phyloP scores from a whole-genome alignment of 768 basidiomycete species.

The Trichaptum fuscoviolaceum region DNA sequence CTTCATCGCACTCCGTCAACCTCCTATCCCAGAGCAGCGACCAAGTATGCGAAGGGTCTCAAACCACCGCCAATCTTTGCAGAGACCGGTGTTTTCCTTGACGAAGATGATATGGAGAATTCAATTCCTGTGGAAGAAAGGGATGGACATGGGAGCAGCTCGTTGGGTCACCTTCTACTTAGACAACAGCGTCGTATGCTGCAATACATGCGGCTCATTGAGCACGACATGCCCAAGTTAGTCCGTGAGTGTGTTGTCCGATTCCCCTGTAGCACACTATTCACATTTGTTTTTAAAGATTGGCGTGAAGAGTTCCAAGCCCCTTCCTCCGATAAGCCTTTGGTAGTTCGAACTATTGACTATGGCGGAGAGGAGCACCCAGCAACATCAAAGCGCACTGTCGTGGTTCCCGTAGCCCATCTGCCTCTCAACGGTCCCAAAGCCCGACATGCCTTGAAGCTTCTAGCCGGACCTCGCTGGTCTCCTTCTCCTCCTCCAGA shows the following conservation, averaged over 20 bases:
- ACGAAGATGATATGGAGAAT: neutral
- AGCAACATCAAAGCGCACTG: conserved; percentile 59
- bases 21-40: neutral
- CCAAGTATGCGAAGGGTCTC: neutral
- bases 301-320: conserved; percentile 78
- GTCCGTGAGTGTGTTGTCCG: conserved; percentile 50
- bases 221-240: conserved; percentile 83
- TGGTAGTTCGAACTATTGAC: conserved; percentile 69
- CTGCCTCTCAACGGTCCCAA: conserved; percentile 60
- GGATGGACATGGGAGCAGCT: neutral
- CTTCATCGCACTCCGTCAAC: neutral
- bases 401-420: conserved; percentile 69
- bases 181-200: conserved; percentile 69
- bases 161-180: conserved; percentile 59
- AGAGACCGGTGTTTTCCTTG: neutral
- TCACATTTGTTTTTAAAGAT: conserved; percentile 35
- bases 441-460: conserved; percentile 78
- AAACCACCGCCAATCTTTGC: neutral
- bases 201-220: conserved; percentile 79
- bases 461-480: conserved; percentile 89
- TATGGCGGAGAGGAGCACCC: conserved; percentile 79
- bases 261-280: neutral
- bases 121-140: neutral
- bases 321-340: conserved; percentile 50
- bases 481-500: conserved; percentile 66